Conservation (phyloP, 257 asterid species). For the Anisodus acutangulus region DNA sequence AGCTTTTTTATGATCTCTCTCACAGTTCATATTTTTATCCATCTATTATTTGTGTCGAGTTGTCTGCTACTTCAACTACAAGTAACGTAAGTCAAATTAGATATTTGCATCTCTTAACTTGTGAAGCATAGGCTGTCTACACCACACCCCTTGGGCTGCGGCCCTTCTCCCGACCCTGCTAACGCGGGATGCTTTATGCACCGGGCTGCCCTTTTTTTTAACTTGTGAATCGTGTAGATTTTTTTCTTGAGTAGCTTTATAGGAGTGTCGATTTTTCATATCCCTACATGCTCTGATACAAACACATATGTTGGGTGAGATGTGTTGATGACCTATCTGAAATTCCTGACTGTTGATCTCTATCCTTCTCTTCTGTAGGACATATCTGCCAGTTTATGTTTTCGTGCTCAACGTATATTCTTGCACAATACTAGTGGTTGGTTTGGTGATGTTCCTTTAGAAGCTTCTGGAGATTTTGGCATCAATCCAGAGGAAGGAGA, state of each 20-base stretch:
- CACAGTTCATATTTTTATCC: conserved; percentile 1
- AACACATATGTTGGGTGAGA: background rate
- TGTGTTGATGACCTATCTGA: background rate
- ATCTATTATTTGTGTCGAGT: conserved; percentile 19
- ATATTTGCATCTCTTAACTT: background rate
- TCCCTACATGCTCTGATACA: background rate
- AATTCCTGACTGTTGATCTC: conserved; percentile 15
- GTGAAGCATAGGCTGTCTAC: background rate
- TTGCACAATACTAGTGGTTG: conserved; percentile 97
- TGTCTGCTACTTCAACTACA: conserved; percentile 14
- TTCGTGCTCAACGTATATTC: conserved; percentile 95
- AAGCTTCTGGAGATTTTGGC: conserved; percentile 99
- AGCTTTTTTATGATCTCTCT: conserved; percentile 2
- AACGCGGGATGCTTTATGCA: no score
- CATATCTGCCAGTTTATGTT: conserved; percentile 81
- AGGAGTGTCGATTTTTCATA: background rate
- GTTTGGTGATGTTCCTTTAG: conserved; percentile 96
- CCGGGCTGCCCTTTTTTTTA: background rate
- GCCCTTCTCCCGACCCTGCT: no score
- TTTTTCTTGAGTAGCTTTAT: conserved; percentile 23
- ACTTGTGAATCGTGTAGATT: background rate
- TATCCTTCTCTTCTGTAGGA: conserved; percentile 57
- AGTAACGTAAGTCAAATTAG: background rate
- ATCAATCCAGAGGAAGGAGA: conserved; percentile 98
- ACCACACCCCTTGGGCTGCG: no score